A percentile compares a stretch with the other conserved stretches of the same genome.
These are phyloP conservation scores for Penicillium nucicola DNA, from an alignment of 495 filamentous ascomycete genomes.

Conservation along the genomic window DNA sequence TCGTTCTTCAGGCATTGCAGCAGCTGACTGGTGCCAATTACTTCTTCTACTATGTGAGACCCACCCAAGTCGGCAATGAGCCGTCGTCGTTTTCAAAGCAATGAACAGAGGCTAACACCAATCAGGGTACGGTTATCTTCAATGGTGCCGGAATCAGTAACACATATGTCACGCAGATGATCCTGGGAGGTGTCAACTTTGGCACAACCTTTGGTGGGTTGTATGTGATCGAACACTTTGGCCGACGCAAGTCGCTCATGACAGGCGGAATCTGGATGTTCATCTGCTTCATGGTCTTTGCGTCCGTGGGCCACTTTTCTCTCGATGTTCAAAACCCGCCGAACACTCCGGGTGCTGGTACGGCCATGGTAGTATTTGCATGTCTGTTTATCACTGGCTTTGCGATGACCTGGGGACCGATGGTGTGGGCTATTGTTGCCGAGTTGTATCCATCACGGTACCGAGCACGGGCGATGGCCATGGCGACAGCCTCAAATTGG, in stretches of 20 bases:
- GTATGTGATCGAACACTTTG: conserved; percentile 65
- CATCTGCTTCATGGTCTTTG: conserved; percentile 67
- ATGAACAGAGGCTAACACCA: conserved; percentile 27
- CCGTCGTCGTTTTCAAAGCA: too few relatives aligned
- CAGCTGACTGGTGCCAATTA: conserved; percentile 47
- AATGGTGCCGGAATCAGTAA: conserved; percentile 61
- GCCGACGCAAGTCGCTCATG: conserved; percentile 64
- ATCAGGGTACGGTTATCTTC: conserved; percentile 66
- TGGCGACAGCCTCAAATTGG: conserved; percentile 82
- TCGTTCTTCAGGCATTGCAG: conserved; percentile 55
- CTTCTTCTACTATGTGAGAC: conserved; percentile 68
- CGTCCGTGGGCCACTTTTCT: conserved; percentile 60
- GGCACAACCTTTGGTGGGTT: conserved; percentile 65
- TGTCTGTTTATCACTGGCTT: conserved; percentile 58
- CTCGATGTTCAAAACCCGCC: conserved; percentile 50
- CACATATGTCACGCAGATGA: conserved; percentile 68
- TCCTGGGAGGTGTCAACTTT: conserved; percentile 70
- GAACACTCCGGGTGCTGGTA: conserved; percentile 56
- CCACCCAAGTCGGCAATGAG: too few relatives aligned
- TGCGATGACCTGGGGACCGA: conserved; percentile 76
- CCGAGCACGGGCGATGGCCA: conserved; percentile 69
- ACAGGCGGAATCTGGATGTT: conserved; percentile 67
- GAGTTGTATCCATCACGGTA: conserved; percentile 78
- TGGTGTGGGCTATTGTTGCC: conserved; percentile 77
- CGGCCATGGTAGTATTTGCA: conserved; percentile 69